phyloP scores from a whole-genome alignment of 257 asterid genomes.

The Nicotiana knightiana region DNA sequence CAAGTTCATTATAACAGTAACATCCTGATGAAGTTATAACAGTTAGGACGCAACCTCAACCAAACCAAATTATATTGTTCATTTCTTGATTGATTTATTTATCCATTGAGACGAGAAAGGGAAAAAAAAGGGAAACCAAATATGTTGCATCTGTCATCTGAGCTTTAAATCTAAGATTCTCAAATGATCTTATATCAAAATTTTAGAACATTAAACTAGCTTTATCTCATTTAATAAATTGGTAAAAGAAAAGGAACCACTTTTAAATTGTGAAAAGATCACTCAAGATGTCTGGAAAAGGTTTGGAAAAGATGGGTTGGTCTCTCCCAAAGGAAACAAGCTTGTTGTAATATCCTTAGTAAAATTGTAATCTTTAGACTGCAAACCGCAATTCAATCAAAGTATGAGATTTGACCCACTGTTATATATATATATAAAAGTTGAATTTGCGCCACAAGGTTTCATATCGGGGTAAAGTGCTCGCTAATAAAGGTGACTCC shows the following conservation, averaged over 20 bases:
- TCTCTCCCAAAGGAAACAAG: not conserved
- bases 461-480: too few relatives aligned
- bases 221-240: constrained; percentile 19
- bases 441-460: too few relatives aligned
- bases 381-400: not conserved
- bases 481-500: too few relatives aligned
- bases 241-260: constrained; percentile 8
- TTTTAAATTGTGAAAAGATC: not conserved
- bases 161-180: too few relatives aligned
- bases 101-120: too few relatives aligned
- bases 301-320: not conserved
- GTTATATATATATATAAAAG: too few relatives aligned
- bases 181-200: too few relatives aligned
- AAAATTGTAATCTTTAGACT: not conserved
- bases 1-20: not conserved
- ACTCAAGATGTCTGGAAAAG: not conserved
- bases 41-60: not conserved
- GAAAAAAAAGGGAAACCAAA: too few relatives aligned
- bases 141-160: too few relatives aligned
- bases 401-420: too few relatives aligned
- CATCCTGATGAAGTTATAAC: not conserved
- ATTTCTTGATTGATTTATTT: too few relatives aligned
- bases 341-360: not conserved
- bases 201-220: too few relatives aligned
- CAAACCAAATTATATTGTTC: not conserved